These are phyloP conservation scores for Candida bentonensis DNA, from an alignment of 805 yeast genomes.

Conservation along the genomic window DNA sequence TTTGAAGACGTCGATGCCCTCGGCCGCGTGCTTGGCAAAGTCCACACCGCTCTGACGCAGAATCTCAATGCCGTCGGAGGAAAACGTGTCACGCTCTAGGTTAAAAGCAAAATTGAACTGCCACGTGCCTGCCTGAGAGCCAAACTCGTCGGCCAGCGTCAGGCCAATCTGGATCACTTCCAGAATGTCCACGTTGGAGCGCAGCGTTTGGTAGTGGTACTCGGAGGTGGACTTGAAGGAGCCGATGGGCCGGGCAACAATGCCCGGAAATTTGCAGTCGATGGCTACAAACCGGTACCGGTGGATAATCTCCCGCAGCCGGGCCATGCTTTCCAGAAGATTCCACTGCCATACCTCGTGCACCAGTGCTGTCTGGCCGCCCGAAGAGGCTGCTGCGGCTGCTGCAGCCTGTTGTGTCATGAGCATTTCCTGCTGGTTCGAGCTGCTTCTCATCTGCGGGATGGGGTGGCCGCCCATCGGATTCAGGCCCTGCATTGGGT, in stretches of 20 bases:
- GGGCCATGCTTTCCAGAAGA: slow-evolving; percentile 26
- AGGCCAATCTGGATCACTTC: slow-evolving; percentile 79
- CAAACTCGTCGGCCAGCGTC: slow-evolving; percentile 54
- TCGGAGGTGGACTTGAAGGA: slow-evolving; percentile 78
- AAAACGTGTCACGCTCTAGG: slow-evolving; percentile 62
- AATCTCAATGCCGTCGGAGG: slow-evolving; percentile 70
- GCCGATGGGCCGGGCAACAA: slow-evolving; percentile 92
- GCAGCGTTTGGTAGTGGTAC: slow-evolving; percentile 89
- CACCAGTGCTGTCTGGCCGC: background rate
- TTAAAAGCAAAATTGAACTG: slow-evolving; percentile 87
- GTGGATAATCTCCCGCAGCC: slow-evolving; percentile 23
- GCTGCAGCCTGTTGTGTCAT: background rate
- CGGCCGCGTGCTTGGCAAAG: slow-evolving; percentile 54
- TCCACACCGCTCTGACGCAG: slow-evolving; percentile 73
- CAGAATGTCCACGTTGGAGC: slow-evolving; percentile 79
- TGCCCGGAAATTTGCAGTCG: slow-evolving; percentile 92
- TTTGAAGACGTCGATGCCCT: slow-evolving; percentile 65
- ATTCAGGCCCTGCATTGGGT: slow-evolving; percentile 1
- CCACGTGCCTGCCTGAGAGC: slow-evolving; percentile 73
- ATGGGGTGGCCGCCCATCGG: too few relatives aligned
- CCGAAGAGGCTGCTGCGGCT: background rate
- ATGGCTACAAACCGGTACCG: slow-evolving; percentile 31
- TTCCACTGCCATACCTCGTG: slow-evolving; percentile 28
- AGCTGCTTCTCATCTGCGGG: too few relatives aligned
- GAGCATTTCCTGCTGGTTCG: background rate